These are phyloP conservation scores for Stagonosporopsis tanaceti DNA, from an alignment of 2,329 filamentous ascomycete species.

Conservation along the genomic window DNA sequence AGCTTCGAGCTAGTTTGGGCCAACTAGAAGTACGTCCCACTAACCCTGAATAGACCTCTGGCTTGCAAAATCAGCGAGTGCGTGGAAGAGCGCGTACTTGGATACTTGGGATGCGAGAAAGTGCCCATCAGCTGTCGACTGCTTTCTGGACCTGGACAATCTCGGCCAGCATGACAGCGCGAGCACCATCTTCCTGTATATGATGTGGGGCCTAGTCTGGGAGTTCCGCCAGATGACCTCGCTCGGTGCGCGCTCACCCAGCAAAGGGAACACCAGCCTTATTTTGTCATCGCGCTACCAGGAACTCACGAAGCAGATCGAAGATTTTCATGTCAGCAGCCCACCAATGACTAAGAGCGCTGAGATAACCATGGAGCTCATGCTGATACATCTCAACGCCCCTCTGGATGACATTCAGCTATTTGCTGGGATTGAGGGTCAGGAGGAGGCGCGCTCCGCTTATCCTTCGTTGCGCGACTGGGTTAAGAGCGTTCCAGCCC, in stretches of 20 bases:
- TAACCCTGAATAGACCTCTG: conserved; percentile 58
- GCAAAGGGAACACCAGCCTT: conserved; percentile 41
- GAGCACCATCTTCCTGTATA: conserved; percentile 69
- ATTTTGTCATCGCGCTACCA: conserved; percentile 53
- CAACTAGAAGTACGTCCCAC: neutral
- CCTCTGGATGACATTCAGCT: conserved; percentile 71
- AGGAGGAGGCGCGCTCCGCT: conserved; percentile 68
- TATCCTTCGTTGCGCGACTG: conserved; percentile 68
- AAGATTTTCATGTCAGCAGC: conserved; percentile 60
- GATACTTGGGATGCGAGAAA: conserved; percentile 26
- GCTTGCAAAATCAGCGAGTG: conserved; percentile 68
- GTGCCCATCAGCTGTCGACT: conserved; percentile 40
- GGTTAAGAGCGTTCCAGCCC: conserved; percentile 63
- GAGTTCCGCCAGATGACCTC: conserved; percentile 70
- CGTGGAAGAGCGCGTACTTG: conserved; percentile 71
- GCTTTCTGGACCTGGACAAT: conserved; percentile 37
- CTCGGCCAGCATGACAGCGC: conserved; percentile 42
- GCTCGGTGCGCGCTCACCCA: conserved; percentile 57
- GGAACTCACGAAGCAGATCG: conserved; percentile 68
- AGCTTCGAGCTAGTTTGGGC: neutral
- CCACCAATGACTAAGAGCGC: conserved; percentile 42
- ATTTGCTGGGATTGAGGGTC: conserved; percentile 72
- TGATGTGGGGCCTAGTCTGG: conserved; percentile 70
- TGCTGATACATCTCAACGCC: conserved; percentile 70
- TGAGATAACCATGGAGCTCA: conserved; percentile 55